Base-by-base conservation (phyloP, 2,329 filamentous ascomycete species). In the Verticillium isaacii region DNA sequence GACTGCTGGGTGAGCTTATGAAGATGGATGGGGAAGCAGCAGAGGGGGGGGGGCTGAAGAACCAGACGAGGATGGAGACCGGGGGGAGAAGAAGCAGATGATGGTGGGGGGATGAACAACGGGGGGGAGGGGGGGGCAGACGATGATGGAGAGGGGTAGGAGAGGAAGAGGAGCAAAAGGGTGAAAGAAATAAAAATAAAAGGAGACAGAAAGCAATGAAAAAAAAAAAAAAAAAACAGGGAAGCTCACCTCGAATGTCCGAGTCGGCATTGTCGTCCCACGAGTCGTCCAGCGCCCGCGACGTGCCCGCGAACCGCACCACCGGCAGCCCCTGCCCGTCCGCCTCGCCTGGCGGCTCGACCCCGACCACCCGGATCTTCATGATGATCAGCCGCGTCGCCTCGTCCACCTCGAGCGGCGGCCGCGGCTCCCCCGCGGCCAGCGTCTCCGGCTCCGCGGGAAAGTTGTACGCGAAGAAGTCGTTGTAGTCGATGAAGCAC, bases 391-490 rank as follows among this genome's bases (percentile, higher is more conserved):
- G 80, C 9, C 89, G 82, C 19, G 87, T 88, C 1, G 88, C 89
- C 77, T 93, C 89, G 63, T 84, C 82, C 0, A 80, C 84, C 36
- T 84, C 76, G 41, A 91, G 80, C 0, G 87, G 79, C 1, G 74
- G 77, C 0, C 84, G 80, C 2, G 78, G 84, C 17, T 34, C 41
- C n/a, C 41, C 41, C 6, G 36, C 11, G 8, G 57, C 23, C 9
- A 58, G 57, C 14, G 39, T 32, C 15, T 32, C 58, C 14, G 60
- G 58, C 60, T 74, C 76, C 66, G 74, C 75, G 54, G 67, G 72
- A 69, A 92, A 92, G 70, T 93, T 93, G 77, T 87, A 92, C 23
- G 77, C 75, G 71, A 88, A 89, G 39, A 93, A 85, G 70, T 93
- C 89, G 67, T 83, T 85, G 71, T 89, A 92, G 71, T 92, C 89